phyloP scores from a whole-genome alignment of 495 filamentous ascomycete genomes.

The Parathielavia hyrcaniae region DNA sequence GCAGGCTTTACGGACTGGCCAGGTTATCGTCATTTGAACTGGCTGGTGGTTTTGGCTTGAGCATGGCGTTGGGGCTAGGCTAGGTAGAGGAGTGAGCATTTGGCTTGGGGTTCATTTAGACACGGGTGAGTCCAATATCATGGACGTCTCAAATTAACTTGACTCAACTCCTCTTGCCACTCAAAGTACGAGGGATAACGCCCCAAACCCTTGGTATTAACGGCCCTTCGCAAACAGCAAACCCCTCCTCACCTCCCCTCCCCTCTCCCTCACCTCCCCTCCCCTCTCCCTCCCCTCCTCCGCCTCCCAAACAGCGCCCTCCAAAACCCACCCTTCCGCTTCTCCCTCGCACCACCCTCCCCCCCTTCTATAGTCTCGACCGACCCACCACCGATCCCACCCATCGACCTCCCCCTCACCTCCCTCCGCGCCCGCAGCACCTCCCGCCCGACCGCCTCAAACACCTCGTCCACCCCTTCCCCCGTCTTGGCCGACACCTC shows the following conservation, averaged over 20 bases:
- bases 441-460: slow-evolving; percentile 30
- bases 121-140: not conserved
- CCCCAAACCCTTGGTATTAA: not conserved
- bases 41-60: slow-evolving; percentile 1
- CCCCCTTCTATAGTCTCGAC: not conserved
- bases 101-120: no score
- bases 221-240: not conserved
- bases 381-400: not conserved
- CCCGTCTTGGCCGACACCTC: slow-evolving; percentile 40
- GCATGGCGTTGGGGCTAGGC: slow-evolving; percentile 5
- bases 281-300: slow-evolving; percentile 10
- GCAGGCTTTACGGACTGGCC: slow-evolving; percentile 28
- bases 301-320: slow-evolving; percentile 18
- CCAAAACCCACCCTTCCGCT: slow-evolving; percentile 17
- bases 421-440: slow-evolving; percentile 26
- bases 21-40: slow-evolving; percentile 13
- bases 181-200: no score
- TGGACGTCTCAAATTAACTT: no score
- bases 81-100: not conserved
- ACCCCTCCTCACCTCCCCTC: not conserved
- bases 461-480: slow-evolving; percentile 32
- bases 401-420: slow-evolving; percentile 10
- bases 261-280: slow-evolving; percentile 9
- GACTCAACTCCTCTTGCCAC: not conserved
- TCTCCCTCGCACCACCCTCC: slow-evolving; percentile 6